Base-by-base conservation (phyloP, 805 yeast species). In the Candida endomychidarum region DNA sequence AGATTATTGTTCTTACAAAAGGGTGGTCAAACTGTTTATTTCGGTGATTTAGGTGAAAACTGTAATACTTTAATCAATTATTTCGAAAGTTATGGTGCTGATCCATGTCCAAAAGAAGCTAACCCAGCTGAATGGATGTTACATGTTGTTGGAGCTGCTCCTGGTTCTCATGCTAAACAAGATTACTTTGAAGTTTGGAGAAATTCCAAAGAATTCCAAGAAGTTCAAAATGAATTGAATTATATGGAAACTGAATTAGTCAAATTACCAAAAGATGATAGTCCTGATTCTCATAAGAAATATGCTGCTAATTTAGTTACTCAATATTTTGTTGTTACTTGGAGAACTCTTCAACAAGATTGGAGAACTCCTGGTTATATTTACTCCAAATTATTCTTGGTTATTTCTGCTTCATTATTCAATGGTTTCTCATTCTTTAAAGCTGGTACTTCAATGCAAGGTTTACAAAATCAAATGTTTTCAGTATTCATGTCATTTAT, bases 1-100 rank as follows among this genome's bases (percentile, higher is more conserved):
- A 75, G 89, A 52, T 69, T 86, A 50, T 66, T 73, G 48, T 74
- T 85, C 50, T 68, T 85, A 56, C 80, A 80, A 50, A 77, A 73
- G 48, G 95, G 95, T 58, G 95, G 95, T 49, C 67, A 73, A 53
- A 85, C 90, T 48, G 91, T 83, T 22, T 85, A 85, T 61, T 85
- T 83, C 57, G 95, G 95, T 51, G 89, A 83, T 47, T 78, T 84
- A 52, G 93, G 93, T 49, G 67, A 72, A 44, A 75, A 78, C 56
- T 82, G 85, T 37, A 42, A 50, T 26, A 67, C 80, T 2, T 67
- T 85, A 59, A 75, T 81, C 32, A 58, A 69, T 42, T 85, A 84
- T 60, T 84, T 84, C 54, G 90, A 84, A 63, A 72, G 72, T 49
- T 63, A 81, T 56, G 86, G 96, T 24, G 88, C 90, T 28, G 62